phyloP scores from a whole-genome alignment of 257 asterid species.

The Mentha longifolia region DNA sequence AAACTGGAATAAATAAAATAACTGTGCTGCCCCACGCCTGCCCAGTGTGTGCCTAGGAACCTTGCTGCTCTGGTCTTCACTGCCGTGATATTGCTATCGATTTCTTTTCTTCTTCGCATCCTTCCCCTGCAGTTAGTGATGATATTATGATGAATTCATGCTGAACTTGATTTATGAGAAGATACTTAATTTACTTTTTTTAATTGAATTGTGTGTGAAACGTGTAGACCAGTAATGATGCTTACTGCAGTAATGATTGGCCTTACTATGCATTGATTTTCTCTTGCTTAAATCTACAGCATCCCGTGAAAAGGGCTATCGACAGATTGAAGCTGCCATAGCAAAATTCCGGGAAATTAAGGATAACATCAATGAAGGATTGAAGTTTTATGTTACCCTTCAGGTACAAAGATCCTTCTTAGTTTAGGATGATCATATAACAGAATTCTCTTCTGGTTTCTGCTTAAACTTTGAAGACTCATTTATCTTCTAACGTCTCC shows the following conservation, averaged over 20 bases:
- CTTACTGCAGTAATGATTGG: constrained; percentile 1
- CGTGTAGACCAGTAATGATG: not conserved
- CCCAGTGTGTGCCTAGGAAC: not conserved
- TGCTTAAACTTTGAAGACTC: constrained; percentile 16
- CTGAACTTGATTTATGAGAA: not conserved
- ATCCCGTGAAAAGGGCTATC: constrained; percentile 85
- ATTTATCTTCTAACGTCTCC: constrained; percentile 3
- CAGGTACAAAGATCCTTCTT: constrained; percentile 59
- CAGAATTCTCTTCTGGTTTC: constrained; percentile 5
- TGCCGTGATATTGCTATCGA: not conserved
- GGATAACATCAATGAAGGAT: constrained; percentile 94
- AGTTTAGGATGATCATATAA: not conserved
- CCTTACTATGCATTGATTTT: constrained; percentile 29
- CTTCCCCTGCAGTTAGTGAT: constrained; percentile 7
- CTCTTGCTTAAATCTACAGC: constrained; percentile 58
- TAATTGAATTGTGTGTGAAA: constrained; percentile 18
- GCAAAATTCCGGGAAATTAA: constrained; percentile 85
- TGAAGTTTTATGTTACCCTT: constrained; percentile 92
- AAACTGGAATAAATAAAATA: not conserved
- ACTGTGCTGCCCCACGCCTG: not conserved
- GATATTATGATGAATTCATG: constrained; percentile 9
- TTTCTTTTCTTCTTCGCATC: constrained; percentile 4
- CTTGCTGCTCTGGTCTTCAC: not conserved
- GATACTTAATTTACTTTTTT: constrained; percentile 1
- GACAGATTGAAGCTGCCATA: constrained; percentile 95